Base-by-base conservation (phyloP, 2,329 filamentous ascomycete genomes). In the Magnaporthiopsis poae region DNA sequence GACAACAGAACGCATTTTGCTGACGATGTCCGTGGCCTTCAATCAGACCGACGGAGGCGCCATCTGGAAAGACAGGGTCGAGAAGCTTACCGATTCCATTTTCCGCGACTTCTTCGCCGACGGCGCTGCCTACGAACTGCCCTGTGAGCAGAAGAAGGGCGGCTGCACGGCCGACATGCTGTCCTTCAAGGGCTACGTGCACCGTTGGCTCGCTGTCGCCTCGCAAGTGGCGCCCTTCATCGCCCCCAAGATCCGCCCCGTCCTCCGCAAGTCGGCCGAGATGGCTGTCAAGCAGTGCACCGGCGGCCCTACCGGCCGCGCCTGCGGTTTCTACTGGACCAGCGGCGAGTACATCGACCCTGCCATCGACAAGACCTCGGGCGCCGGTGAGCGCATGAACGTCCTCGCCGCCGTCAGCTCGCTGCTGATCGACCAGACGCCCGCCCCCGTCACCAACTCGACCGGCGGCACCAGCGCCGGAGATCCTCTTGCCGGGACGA, bases 111-210 rank as follows among this genome's bases (percentile, higher is more conserved):
- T 86, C 76, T 86, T 86, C 77, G 79, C 80, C 60, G 76, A 84
- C 18, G 81, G 81, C 60, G 80, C 89, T 70, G 86, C 90, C 71
- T 86, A 79, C 66, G 90, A 94, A 75, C 77, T 85, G 21, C 64
- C 64, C 3, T 65, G 64, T 31, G 77, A 73, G 29, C 82, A 77
- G 25, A 71, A 74, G 29, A 67, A 68, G 67, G 66, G 71, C 29
- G 77, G 81, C 2, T 94, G 91, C 79, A 88, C 88, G 67, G 81
- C 84, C 63, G 91, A 94, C 71, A 90, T 92, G 80, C 76, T 85
- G 68, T 85, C 86, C 1, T 92, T 89, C 83, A 91, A 91, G 76
- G 88, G 88, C 59, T 87, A 88, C 67, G 79, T 90, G 25, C 82
- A 86, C 70, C 83, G 87, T 60, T 90, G 88, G 86, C 79, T 91